Evolutionary conservation across 163 green algal genomes (phyloP), one percentile per base, ranked within the genome.

Genomic region (Volvox carteri): DNA sequence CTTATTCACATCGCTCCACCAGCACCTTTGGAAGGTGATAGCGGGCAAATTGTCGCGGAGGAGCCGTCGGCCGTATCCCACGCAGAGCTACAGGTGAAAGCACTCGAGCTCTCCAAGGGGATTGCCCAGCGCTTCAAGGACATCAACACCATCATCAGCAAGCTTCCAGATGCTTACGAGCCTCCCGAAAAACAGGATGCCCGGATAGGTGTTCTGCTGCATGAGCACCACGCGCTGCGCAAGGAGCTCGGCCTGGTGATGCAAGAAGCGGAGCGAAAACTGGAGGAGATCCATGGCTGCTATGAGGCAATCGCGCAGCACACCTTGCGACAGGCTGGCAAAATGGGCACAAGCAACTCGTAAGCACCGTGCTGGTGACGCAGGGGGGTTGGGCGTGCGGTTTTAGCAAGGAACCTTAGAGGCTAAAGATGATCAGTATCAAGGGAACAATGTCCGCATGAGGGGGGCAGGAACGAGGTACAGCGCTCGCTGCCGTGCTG

Each of bases 241-340:
- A 46, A 74, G 68, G 83, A 88, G 67, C 50, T 88, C 7, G 83
- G 83, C 4, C 30, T 25, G 28, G 48, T 74, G 1, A 88, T 88
- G 50, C 68, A 62, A 14, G 83, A 88, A 46, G 48, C 83, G 25
- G 83, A 88, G 68, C 25, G 28, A 4, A 88, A 88, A 54, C 83
- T 88, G 14, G 83, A 88, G 35, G 68, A 88, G 68, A 74, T 88
- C 30, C 70, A 88, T 28, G 83, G 68, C 1, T 83, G 68, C 50
- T 88, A 88, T 28, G 83, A 88, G 35, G 68, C 16, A 0, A 44
- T 88, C 11, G 46, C 68, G 0, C 50, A 88, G 44, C 68, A 88
- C 50, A 50, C 70, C 2, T 37, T 88, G 48, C 21, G 12, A 11
- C 67, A 81, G 37, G 83, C 52, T 0, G 83, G 83, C 0, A 88